These are phyloP conservation scores for Mycena venus DNA, from an alignment of 768 basidiomycete genomes.

Conservation along the genomic window DNA sequence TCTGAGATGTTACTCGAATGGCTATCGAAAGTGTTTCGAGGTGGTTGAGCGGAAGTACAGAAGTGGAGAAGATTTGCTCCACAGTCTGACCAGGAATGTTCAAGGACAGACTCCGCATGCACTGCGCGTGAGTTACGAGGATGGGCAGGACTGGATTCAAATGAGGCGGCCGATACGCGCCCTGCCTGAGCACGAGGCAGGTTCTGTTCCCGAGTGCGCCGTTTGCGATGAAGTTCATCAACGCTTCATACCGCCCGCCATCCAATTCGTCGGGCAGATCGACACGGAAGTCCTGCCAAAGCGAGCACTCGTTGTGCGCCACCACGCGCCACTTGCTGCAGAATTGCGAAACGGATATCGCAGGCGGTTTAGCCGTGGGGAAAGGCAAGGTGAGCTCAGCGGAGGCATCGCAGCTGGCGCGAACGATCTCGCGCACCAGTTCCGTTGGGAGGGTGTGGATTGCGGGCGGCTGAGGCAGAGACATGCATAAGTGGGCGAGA, in stretches of 20 bases:
- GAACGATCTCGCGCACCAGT: constrained; percentile 7
- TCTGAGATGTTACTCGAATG: not conserved
- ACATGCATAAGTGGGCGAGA: not conserved
- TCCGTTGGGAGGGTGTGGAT: constrained; percentile 4
- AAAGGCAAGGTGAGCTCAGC: not conserved
- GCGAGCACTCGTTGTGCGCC: not conserved
- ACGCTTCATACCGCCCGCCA: not conserved
- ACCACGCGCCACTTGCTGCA: constrained; percentile 1
- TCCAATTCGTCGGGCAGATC: not conserved
- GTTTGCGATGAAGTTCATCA: constrained; percentile 11
- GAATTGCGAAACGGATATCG: not conserved
- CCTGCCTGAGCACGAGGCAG: not conserved
- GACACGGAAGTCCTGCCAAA: constrained; percentile 2
- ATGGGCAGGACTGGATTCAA: not conserved
- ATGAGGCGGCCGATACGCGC: not conserved
- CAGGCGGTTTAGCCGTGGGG: not conserved
- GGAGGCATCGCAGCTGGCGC: not conserved
- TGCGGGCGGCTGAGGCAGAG: not conserved
- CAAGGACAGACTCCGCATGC: not conserved
- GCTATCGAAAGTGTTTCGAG: not conserved
- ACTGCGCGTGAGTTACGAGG: not conserved
- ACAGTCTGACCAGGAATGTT: not conserved
- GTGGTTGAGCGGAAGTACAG: not conserved
- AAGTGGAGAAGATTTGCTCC: not conserved
- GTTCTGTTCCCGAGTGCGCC: not conserved